Evolutionary conservation across 2,329 filamentous ascomycete species (phyloP).

Genomic region (Diaporthe nobilis): DNA sequence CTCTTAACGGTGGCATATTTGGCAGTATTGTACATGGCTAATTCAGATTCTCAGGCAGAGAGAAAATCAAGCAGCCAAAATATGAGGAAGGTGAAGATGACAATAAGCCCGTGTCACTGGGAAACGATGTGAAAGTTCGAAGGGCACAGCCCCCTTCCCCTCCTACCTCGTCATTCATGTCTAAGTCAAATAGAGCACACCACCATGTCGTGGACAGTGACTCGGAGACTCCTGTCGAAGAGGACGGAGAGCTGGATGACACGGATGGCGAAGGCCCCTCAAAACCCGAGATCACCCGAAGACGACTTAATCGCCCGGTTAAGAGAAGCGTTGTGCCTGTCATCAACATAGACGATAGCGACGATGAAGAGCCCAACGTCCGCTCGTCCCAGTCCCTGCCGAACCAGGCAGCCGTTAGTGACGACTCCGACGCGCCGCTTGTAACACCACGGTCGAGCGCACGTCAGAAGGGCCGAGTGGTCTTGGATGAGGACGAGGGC

Average conservation of each 20-base stretch:
- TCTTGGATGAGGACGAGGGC: slow-evolving; percentile 33
- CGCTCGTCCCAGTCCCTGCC: slow-evolving; percentile 41
- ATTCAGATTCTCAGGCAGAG: slow-evolving; percentile 7
- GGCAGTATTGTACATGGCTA: background rate
- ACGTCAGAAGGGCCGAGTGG: slow-evolving; percentile 9
- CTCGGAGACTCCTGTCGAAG: slow-evolving; percentile 40
- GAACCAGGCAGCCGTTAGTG: slow-evolving; percentile 30
- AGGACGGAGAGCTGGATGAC: slow-evolving; percentile 28
- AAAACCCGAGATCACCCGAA: slow-evolving; percentile 31
- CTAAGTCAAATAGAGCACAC: slow-evolving; percentile 10
- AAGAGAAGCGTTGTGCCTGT: background rate
- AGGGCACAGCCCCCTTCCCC: slow-evolving; percentile 3
- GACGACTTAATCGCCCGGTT: slow-evolving; percentile 9
- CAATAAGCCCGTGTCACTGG: slow-evolving; percentile 3
- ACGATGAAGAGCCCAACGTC: slow-evolving; percentile 27
- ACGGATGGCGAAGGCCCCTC: slow-evolving; percentile 39
- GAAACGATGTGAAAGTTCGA: background rate
- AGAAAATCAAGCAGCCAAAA: background rate
- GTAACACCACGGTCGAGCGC: slow-evolving; percentile 38
- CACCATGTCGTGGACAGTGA: slow-evolving; percentile 35
- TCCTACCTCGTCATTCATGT: slow-evolving; percentile 36
- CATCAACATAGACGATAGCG: slow-evolving; percentile 28
- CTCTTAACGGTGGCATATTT: background rate
- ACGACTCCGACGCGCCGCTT: slow-evolving; percentile 38
- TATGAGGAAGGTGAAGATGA: slow-evolving; percentile 35